A percentile compares a stretch with the other conserved stretches of the same genome.
phyloP scores from a whole-genome alignment of 2,329 filamentous ascomycete genomes.

The Ceratocystis alfenasii region DNA sequence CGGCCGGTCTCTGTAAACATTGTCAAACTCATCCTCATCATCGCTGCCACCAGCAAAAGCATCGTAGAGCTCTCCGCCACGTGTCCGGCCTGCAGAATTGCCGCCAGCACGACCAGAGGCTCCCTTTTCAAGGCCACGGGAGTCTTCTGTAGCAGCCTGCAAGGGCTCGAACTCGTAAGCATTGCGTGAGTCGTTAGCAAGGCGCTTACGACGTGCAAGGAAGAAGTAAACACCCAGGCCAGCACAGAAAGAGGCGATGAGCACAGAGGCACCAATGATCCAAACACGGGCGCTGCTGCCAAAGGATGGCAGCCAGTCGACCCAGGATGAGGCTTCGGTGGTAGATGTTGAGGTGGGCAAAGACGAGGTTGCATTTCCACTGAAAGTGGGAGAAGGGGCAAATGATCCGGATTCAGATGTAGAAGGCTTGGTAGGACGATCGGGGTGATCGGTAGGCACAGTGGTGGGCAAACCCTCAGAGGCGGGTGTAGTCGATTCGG shows the following conservation, averaged over 20 bases:
- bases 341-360: constrained; percentile 26
- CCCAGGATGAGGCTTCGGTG: constrained; percentile 45
- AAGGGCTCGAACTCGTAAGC: constrained; percentile 93
- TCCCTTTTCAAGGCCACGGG: constrained; percentile 37
- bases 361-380: constrained; percentile 23
- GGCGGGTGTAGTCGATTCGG: constrained; percentile 49
- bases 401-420: constrained; percentile 27
- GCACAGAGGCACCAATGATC: constrained; percentile 78
- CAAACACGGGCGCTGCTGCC: constrained; percentile 80
- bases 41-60: constrained; percentile 81
- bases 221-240: constrained; percentile 73
- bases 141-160: constrained; percentile 59
- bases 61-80: constrained; percentile 89
- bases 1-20: constrained; percentile 33
- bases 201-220: constrained; percentile 62
- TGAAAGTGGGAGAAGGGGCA: constrained; percentile 41
- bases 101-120: constrained; percentile 18
- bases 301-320: constrained; percentile 85
- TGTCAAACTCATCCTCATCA: constrained; percentile 43
- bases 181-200: constrained; percentile 62
- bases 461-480: constrained; percentile 30
- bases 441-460: constrained; percentile 50
- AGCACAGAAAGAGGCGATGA: constrained; percentile 74
- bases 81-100: constrained; percentile 36
- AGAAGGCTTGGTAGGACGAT: constrained; percentile 45